Evolutionary conservation across 495 filamentous ascomycete species (phyloP).

Genomic region (Podospora comata): DNA sequence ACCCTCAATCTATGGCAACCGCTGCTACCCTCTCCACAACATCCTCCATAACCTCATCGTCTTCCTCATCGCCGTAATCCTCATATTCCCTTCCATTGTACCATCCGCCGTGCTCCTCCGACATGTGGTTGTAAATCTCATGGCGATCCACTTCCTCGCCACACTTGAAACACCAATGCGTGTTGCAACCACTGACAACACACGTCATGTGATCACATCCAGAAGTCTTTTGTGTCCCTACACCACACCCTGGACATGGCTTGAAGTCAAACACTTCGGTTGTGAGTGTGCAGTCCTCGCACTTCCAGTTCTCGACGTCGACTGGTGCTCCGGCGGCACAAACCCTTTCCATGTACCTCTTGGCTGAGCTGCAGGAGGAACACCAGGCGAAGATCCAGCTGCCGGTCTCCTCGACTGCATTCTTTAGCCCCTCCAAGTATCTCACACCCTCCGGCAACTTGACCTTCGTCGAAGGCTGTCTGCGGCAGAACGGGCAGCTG

Average conservation of each 20-base stretch:
- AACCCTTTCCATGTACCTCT: constrained; percentile 26
- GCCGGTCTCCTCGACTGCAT: constrained; percentile 34
- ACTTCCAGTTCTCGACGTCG: constrained; percentile 15
- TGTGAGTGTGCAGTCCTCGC: constrained; percentile 17
- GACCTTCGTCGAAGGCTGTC: constrained; percentile 30
- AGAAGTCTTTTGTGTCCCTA: constrained; percentile 13
- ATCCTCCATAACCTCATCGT: neutral
- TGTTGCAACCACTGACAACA: constrained; percentile 1
- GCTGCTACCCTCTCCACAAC: neutral
- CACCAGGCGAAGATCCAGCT: constrained; percentile 47
- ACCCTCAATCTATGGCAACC: neutral
- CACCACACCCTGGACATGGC: constrained; percentile 19
- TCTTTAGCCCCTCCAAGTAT: constrained; percentile 19
- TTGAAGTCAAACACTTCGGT: constrained; percentile 5
- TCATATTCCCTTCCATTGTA: constrained; percentile 8
- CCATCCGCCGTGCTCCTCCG: constrained; percentile 14
- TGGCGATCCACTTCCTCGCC: neutral
- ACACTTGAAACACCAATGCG: constrained; percentile 22
- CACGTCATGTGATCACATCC: constrained; percentile 24
- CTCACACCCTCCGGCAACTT: constrained; percentile 22
- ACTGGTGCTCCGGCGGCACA: constrained; percentile 13
- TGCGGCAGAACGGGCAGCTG: constrained; percentile 44
- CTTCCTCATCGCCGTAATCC: neutral
- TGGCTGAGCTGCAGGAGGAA: constrained; percentile 32
- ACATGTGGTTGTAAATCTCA: constrained; percentile 19